Base-by-base conservation (phyloP, 768 basidiomycete species). In the Serendipita sp. region DNA sequence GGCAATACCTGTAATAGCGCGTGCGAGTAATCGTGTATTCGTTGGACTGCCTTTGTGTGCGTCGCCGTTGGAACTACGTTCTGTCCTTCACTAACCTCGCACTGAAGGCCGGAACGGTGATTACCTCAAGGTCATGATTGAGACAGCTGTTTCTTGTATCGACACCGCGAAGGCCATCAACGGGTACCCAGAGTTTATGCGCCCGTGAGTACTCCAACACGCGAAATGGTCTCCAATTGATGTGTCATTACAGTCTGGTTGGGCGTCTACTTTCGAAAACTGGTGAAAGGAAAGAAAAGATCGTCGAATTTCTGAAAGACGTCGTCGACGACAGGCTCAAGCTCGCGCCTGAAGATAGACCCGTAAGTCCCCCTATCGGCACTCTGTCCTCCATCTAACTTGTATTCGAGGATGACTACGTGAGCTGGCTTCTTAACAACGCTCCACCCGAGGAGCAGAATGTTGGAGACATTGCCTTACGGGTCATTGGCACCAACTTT, bases 21-120 rank as follows among this genome's bases (percentile, higher is more conserved):
- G 79, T 44, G 70, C 74, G 2, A 77, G 71, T 56, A 81, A 79
- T 66, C 75, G 82, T 15, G 52, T 76, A 0, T 79, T 83, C 63
- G 77, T 83, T 2, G 83, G 81, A 0, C 69, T 76, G 34, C 80
- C 80, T 2, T 63, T 79, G 1, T 82, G 81, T 80, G 48, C 30
- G 76, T 72, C 10, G 23, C 23, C 23, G 23, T 1, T 23, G 23
- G 23, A 23, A 1, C 23, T 23, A 23, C 23, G 1, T 23, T 23
- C 23, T 1, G 23, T 23, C 23, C 23, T 23, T 23, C 23, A 23
- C 23, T 23, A 23, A 23, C 23, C 23, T 23, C 23, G 23, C 23
- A 23, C 23, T 23, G 23, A 23, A 52, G 48, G 48, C 32, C 56
- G 56, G 10, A 36, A 60, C 28, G 16, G 16, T 11, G 56, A 30